Evolutionary conservation across 805 yeast species (phyloP), one percentile per base, ranked within the genome.

Genomic region (Sugiyamaella mastotermitis): DNA sequence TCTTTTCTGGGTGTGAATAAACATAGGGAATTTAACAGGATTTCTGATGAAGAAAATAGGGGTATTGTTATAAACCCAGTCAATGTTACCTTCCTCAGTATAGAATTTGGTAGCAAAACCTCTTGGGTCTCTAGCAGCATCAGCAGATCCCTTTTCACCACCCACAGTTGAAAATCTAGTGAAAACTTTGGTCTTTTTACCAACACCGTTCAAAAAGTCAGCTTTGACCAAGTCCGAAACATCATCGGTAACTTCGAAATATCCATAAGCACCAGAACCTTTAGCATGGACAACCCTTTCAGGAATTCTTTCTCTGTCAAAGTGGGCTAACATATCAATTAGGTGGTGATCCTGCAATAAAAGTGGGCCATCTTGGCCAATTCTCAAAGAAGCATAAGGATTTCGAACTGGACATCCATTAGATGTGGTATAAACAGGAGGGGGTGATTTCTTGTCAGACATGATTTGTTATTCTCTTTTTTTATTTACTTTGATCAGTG

Each of bases 31-130:
- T 65, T 77, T 76, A 30, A 69, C 58, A 25, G 82, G 82, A 58
- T 77, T 79, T 46, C 83, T 67, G 43, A 78, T 64, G 61, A 77
- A 77, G 56, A 77, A 77, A 19, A 78, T 67, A 10, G 85, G 85
- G 15, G 84, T 79, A 63, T 79, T 79, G 64, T 77, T 79, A 66
- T 74, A 76, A 15, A 78, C 85, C 80, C 81, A 78, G 63, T 78
- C 85, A 51, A 75, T 60, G 58, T 71, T 74, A 38, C 85, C 85
- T 54, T 76, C 78, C 45, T 76, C 80, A 14, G 84, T 78, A 64
- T 74, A 74, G 46, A 78, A 64, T 60, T 79, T 79, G 31, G 74
- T 72, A 11, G 82, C 63, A 56, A 77, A 79, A 3, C 85, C 85
- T 54, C 84, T 70, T 31, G 84, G 84, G 52, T 78, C 84, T 55